These are phyloP conservation scores for Hydrangea macrophylla DNA, from an alignment of 148 eudicot genomes.

Conservation along the genomic window DNA sequence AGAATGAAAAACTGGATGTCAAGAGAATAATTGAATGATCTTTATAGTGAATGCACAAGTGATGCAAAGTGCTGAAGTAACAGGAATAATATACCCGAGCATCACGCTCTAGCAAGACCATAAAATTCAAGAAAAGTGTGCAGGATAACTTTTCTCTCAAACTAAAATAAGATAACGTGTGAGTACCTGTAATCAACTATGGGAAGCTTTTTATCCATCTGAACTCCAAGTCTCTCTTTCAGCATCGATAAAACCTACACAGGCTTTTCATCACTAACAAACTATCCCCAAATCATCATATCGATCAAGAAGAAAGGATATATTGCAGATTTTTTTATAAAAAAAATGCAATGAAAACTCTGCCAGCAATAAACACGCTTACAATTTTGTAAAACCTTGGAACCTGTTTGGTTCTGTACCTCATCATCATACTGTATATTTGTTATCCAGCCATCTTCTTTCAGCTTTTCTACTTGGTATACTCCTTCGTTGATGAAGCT, in stretches of 20 bases:
- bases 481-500: conserved; percentile 86
- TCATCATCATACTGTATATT: conserved; percentile 89
- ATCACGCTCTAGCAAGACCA: not conserved
- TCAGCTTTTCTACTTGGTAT: conserved; percentile 67
- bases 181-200: conserved; percentile 68
- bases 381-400: conserved; percentile 5
- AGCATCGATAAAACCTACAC: conserved; percentile 62
- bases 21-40: not conserved
- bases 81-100: not conserved
- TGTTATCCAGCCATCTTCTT: conserved; percentile 92
- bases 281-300: conserved; percentile 3
- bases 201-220: conserved; percentile 60
- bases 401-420: conserved; percentile 39
- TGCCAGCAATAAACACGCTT: not conserved
- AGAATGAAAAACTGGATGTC: not conserved
- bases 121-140: not conserved
- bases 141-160: not conserved
- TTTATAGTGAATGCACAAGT: too few relatives aligned
- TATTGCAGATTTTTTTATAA: not conserved
- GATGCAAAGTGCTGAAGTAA: not conserved
- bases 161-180: not conserved
- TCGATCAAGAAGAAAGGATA: not conserved
- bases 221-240: conserved; percentile 56
- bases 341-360: not conserved
- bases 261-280: not conserved